Percentiles rank a stretch among this genome's conserved stretches.
Evolutionary conservation across 768 basidiomycete species (phyloP).

Genomic region (Panaeolus cyanescens): DNA sequence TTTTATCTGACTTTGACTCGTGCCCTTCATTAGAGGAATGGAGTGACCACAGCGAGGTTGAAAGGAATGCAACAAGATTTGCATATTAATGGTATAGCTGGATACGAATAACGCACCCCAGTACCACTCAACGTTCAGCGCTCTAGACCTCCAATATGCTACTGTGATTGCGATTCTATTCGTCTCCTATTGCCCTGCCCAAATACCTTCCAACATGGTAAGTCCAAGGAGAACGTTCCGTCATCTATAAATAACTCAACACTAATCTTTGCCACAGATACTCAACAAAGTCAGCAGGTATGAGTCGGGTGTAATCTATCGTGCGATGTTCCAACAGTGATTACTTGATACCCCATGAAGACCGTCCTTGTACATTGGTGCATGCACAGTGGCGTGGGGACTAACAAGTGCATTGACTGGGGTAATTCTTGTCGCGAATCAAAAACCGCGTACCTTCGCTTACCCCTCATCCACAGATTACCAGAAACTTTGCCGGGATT

Average conservation of each 20-base stretch:
- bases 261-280: conserved; percentile 33
- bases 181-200: conserved; percentile 62
- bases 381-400: conserved; percentile 65
- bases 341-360: conserved; percentile 26
- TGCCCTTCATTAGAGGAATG: conserved; percentile 45
- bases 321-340: not conserved
- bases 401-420: conserved; percentile 64
- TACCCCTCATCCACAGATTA: conserved; percentile 36
- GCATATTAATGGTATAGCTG: conserved; percentile 40
- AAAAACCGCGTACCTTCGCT: not conserved
- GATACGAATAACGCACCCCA: not conserved
- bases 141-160: conserved; percentile 30
- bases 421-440: conserved; percentile 29
- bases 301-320: conserved; percentile 3
- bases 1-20: not conserved
- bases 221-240: not conserved
- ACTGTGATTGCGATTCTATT: conserved; percentile 24
- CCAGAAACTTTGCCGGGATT: conserved; percentile 55
- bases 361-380: conserved; percentile 63
- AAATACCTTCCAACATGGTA: conserved; percentile 71
- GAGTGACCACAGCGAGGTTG: conserved; percentile 50
- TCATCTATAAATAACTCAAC: not conserved
- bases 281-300: conserved; percentile 56
- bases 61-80: conserved; percentile 54
- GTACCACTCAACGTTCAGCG: not conserved